Evolutionary conservation across 768 basidiomycete species (phyloP), one percentile per base, ranked within the genome.

Genomic region (Boletus subcaerulescens): DNA sequence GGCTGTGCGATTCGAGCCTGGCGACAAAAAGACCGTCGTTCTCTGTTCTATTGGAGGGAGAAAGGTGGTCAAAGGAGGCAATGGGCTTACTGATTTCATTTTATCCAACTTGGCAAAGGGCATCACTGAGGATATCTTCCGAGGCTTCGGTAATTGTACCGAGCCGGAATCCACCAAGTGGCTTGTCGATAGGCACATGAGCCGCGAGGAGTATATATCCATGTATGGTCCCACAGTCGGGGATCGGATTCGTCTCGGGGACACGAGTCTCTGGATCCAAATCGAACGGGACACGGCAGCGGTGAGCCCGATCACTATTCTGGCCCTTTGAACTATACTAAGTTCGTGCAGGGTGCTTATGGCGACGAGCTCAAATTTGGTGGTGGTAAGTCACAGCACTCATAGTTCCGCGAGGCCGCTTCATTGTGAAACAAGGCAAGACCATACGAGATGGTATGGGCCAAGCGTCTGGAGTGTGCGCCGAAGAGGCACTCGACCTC

Each of bases 341-440:
- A 52, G 11, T 8, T 57, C 29, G 31, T 2, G 3, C 54, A 91
- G 85, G 90, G 93, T 5, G 76, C 84, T 4, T 96, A 97, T 66
- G 97, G 96, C 2, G 96, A 98, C 55, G 96, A 98, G 73, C 89
- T 91, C 74, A 98, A 98, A 73, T 99, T 99, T 63, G 97, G 97
- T 9, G 96, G 94, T 65, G 96, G 93, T 85, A 63, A 58, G 73
- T 56, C 38, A 17, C 44, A 0, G 12, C 9, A 18, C 24, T 20
- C 38, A 48, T 7, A 1, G 17, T 14, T 41, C 42, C 75, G 31
- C 31, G 29, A 20, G 11, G 18, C 15, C 42, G 38, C 43, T 48
- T 22, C 42, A 45, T 47, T 9, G 35, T 20, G 11, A 33, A 14
- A 84, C 7, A 58, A 92, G 91, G 94, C 17, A 98, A 98, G 73